Evolutionary conservation across 768 basidiomycete genomes (phyloP), one percentile per base, ranked within the genome.

Genomic region (Xanthoconium purpureum): DNA sequence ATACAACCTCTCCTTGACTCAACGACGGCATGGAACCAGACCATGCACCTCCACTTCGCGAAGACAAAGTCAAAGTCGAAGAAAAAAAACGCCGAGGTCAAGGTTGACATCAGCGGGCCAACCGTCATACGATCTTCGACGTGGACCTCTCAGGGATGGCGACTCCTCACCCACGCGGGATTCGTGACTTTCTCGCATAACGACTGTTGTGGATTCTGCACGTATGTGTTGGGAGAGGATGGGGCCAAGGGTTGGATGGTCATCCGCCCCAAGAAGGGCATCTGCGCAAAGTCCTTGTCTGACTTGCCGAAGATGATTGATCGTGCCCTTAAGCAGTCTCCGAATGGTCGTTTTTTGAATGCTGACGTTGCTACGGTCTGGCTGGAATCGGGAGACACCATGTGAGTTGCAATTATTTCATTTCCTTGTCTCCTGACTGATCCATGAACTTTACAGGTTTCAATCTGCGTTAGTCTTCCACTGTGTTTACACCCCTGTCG

Each of bases 141-240:
- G 0, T 61, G 62, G 59, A 57, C 7, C 0, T 61, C 46, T 0
- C 52, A 52, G 2, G 55, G 55, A 0, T 62, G 55, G 55, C 32
- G 59, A 6, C n/a, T 62, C 0, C 7, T 52, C 0, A 57, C 33
- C 0, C 59, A 60, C 3, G 47, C 53, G 0, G 61, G 47, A 9
- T 60, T 30, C 11, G 0, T 57, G 2, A 60, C 40, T 0, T 18
- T 24, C 1, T 36, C 40, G 0, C 51, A 60, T 20, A 29, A 57
- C 12, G 29, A 57, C 13, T 57, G 51, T 9, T 59, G 50, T 14
- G 32, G 55, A 8, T 36, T 56, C 39, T 7, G 45, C 0, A 60
- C 24, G 0, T 49, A 44, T 5, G 30, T 56, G 3, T 1, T 61
- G 0, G 39, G 20, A 14, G 12, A 45, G 9, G 1, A 3, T 0